Evolutionary conservation across 495 filamentous ascomycete species (phyloP).

Genomic region (Elaphomyces granulatus): DNA sequence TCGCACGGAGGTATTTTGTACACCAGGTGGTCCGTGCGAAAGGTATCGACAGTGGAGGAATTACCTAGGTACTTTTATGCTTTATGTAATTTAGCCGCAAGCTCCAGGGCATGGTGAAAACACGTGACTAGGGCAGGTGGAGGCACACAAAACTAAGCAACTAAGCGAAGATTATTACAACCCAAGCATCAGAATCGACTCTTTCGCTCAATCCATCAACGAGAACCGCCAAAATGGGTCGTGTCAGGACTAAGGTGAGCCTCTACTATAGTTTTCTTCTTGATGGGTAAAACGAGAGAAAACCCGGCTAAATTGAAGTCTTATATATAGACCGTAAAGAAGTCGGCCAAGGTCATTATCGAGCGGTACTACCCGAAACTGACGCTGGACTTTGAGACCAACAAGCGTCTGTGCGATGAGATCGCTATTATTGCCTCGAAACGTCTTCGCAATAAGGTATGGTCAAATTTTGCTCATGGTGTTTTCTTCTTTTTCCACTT

Average conservation of each 20-base stretch:
- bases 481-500: no score
- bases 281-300: neutral
- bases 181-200: no score
- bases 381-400: slow-evolving; percentile 99
- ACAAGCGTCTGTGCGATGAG: slow-evolving; percentile 99
- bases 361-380: slow-evolving; percentile 98
- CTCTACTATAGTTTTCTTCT: slow-evolving; percentile 21
- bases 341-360: slow-evolving; percentile 99
- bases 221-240: slow-evolving; percentile 77
- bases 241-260: slow-evolving; percentile 73
- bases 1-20: neutral
- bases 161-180: neutral
- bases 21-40: no score
- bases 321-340: slow-evolving; percentile 94
- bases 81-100: neutral
- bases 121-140: neutral
- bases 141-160: neutral
- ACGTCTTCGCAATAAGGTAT: slow-evolving; percentile 98
- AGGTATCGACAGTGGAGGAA: no score
- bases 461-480: no score
- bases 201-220: slow-evolving; percentile 9
- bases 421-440: slow-evolving; percentile 98
- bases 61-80: neutral
- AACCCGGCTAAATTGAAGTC: no score
- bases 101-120: neutral